Percentiles rank a stretch among this genome's conserved stretches.
Conservation (phyloP, 2,329 filamentous ascomycete genomes). For the Xylaria arbuscula region DNA sequence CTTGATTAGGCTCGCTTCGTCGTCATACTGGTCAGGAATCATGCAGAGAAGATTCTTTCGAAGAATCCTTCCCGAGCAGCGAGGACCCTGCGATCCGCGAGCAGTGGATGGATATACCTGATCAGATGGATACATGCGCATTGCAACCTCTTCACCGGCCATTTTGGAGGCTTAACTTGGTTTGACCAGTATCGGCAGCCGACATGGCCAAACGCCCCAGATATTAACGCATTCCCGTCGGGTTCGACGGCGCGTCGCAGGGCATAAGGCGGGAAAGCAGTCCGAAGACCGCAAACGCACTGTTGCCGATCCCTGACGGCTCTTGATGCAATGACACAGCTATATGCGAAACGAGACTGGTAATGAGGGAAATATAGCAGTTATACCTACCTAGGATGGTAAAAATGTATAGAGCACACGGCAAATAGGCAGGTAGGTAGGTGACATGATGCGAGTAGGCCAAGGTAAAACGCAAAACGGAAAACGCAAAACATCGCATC, state of each 20-base stretch:
- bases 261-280: slow-evolving; percentile 12
- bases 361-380: not conserved
- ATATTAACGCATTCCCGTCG: slow-evolving; percentile 19
- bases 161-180: not conserved
- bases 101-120: slow-evolving; percentile 2
- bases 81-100: slow-evolving; percentile 17
- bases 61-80: slow-evolving; percentile 27
- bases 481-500: not conserved
- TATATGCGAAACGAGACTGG: slow-evolving; percentile 7
- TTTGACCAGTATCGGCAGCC: not conserved
- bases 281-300: slow-evolving; percentile 8
- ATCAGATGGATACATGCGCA: not conserved
- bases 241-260: slow-evolving; percentile 23
- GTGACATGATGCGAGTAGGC: slow-evolving; percentile 15
- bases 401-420: not conserved
- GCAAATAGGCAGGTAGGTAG: slow-evolving; percentile 4
- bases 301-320: slow-evolving; percentile 3
- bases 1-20: slow-evolving; percentile 20
- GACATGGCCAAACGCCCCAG: not conserved
- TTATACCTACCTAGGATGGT: not conserved
- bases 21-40: slow-evolving; percentile 22
- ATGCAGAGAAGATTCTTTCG: slow-evolving; percentile 38
- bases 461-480: not conserved
- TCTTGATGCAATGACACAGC: slow-evolving; percentile 5
- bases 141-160: slow-evolving; percentile 10